These are phyloP conservation scores for Boletus eberwhitei DNA, from an alignment of 768 basidiomycete genomes.

Conservation along the genomic window DNA sequence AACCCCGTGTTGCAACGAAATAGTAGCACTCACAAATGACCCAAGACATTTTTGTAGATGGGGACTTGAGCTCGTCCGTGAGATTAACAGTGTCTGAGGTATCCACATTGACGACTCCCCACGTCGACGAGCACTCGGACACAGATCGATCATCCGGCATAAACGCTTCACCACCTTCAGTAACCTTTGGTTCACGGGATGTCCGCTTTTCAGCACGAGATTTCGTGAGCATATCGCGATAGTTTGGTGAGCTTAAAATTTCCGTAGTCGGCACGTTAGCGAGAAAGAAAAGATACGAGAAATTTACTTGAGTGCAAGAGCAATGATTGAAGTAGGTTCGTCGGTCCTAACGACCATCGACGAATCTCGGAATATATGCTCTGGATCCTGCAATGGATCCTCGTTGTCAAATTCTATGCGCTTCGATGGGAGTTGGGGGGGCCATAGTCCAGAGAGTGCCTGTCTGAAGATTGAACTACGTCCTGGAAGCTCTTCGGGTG, in stretches of 20 bases:
- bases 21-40: slow-evolving; percentile 58
- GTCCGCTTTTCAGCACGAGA: slow-evolving; percentile 76
- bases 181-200: slow-evolving; percentile 49
- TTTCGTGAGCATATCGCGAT: slow-evolving; percentile 74
- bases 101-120: slow-evolving; percentile 90
- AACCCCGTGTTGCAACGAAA: background rate
- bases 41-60: slow-evolving; percentile 80
- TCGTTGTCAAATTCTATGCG: slow-evolving; percentile 60
- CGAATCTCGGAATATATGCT: slow-evolving; percentile 93
- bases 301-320: slow-evolving; percentile 82
- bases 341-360: slow-evolving; percentile 94
- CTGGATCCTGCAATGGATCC: slow-evolving; percentile 72
- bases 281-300: background rate
- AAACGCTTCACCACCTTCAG: slow-evolving; percentile 77
- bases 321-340: slow-evolving; percentile 97
- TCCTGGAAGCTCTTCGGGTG: slow-evolving; percentile 47
- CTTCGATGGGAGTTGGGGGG: slow-evolving; percentile 47
- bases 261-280: slow-evolving; percentile 2
- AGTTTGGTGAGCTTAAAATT: slow-evolving; percentile 64
- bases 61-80: slow-evolving; percentile 70
- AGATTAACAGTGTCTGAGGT: slow-evolving; percentile 61
- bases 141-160: slow-evolving; percentile 89
- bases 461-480: slow-evolving; percentile 79
- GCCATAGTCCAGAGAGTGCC: slow-evolving; percentile 62
- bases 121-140: slow-evolving; percentile 82